Evolutionary conservation across 495 filamentous ascomycete species (phyloP), one percentile per base, ranked within the genome.

Genomic region (Aspergillus campestris): DNA sequence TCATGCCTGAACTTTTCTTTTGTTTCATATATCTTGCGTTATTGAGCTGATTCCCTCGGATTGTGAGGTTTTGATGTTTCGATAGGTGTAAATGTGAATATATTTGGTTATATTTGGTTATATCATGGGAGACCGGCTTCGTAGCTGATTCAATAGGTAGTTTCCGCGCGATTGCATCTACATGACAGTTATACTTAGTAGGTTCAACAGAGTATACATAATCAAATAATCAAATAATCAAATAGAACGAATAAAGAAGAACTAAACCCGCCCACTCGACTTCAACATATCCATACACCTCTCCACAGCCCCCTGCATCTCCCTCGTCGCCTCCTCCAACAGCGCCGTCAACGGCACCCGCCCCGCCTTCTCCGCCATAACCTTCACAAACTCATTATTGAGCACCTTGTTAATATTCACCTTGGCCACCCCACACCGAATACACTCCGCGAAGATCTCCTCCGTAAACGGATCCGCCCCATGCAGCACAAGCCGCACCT

Each of bases 391-490:
- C 59, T 77, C 75, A 54, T 78, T 75, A 61, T 89, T 87, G 72
- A 92, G 73, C 37, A 84, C 79, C 66, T 87, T 84, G 60, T 92
- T 90, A 47, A 90, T 83, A 67, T 92, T 92, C 48, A 86, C 70
- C 70, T 90, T 88, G 34, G 76, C 76, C 42, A 90, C 81, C 2
- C 86, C 86, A 42, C 69, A 74, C 32, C 69, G 72, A 57, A 92
- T 86, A 56, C 82, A 87, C 56, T 74, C 70, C 39, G 67, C 56
- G 47, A 86, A 85, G 31, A 84, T 84, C 47, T 76, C 75, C 64
- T 80, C 66, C 12, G 77, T 79, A 56, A 88, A 89, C 0, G 81
- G 80, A 58, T 89, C 84, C 24, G 85, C 82, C 8, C 87, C 87
- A 60, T 92, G 87, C 59, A 91, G 67, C 10, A 88, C 87, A 38